phyloP scores from a whole-genome alignment of 768 basidiomycete species.

The Boletus edulis region DNA sequence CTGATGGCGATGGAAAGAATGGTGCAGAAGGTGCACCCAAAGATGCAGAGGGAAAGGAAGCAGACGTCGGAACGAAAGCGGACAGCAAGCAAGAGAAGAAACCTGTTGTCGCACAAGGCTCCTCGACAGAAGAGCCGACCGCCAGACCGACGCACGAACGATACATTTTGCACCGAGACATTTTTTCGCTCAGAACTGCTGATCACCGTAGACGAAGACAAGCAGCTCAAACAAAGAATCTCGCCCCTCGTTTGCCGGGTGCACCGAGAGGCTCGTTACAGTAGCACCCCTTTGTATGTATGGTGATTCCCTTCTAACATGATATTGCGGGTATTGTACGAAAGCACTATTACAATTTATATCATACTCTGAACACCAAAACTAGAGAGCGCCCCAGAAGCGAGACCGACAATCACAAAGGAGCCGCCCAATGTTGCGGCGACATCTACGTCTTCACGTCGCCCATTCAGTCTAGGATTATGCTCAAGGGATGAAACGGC shows the following conservation, averaged over 20 bases:
- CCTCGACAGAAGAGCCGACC: constrained; percentile 32
- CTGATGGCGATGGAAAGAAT: constrained; percentile 33
- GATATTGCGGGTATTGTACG: not conserved
- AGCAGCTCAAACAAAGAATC: constrained; percentile 59
- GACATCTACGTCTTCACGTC: constrained; percentile 76
- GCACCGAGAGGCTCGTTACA: constrained; percentile 42
- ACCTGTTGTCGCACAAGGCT: constrained; percentile 14
- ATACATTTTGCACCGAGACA: constrained; percentile 79
- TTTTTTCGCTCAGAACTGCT: constrained; percentile 74
- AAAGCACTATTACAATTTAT: constrained; percentile 35
- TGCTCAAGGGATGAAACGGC: constrained; percentile 77
- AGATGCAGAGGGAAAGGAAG: constrained; percentile 33
- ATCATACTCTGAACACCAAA: constrained; percentile 73
- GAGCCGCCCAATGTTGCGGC: constrained; percentile 83
- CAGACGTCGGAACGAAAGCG: constrained; percentile 34
- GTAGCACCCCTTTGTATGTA: too few relatives aligned
- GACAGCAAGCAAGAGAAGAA: constrained; percentile 19
- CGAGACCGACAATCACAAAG: constrained; percentile 73
- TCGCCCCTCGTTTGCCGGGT: constrained; percentile 70
- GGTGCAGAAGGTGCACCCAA: constrained; percentile 8
- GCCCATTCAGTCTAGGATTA: constrained; percentile 68
- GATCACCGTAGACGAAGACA: constrained; percentile 75
- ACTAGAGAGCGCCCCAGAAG: constrained; percentile 72
- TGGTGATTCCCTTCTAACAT: not conserved
- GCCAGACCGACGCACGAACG: constrained; percentile 60